Percentiles rank a stretch among this genome's conserved stretches.
These are phyloP conservation scores for Pestalotiopsis fici DNA, from an alignment of 2,329 filamentous ascomycete genomes.

Conservation along the genomic window DNA sequence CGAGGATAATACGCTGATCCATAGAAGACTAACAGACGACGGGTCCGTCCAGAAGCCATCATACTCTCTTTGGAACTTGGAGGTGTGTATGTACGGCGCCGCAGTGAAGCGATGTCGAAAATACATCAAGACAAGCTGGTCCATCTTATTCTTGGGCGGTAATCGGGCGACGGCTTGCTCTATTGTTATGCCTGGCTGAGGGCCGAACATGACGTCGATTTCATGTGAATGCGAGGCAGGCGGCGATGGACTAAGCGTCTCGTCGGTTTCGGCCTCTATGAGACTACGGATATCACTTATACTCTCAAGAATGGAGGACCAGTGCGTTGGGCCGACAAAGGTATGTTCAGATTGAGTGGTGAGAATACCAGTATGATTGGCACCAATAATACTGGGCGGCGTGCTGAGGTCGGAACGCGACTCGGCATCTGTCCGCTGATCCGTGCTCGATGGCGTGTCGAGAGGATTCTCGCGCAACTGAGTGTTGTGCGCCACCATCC, in stretches of 20 bases:
- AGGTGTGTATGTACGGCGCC: conserved; percentile 35
- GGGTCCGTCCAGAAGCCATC: conserved; percentile 47
- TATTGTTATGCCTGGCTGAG: conserved; percentile 26
- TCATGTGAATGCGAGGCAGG: conserved; percentile 21
- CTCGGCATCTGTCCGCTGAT: conserved; percentile 26
- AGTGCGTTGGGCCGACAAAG: conserved; percentile 36
- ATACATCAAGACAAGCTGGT: conserved; percentile 34
- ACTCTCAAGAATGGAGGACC: conserved; percentile 35
- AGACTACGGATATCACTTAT: conserved; percentile 35
- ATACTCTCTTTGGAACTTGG: conserved; percentile 49
- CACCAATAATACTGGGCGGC: conserved; percentile 19
- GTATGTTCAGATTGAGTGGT: conserved; percentile 23
- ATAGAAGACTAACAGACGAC: conserved; percentile 40
- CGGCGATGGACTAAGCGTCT: conserved; percentile 24
- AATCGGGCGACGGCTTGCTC: conserved; percentile 32
- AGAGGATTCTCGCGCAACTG: conserved; percentile 19
- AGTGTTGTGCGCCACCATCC: conserved; percentile 23
- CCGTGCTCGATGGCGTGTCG: conserved; percentile 28
- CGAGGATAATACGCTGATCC: conserved; percentile 53
- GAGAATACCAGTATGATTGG: conserved; percentile 12
- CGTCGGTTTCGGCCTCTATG: conserved; percentile 26
- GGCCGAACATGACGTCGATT: conserved; percentile 29
- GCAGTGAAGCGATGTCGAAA: conserved; percentile 32
- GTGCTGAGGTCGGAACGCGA: conserved; percentile 29
- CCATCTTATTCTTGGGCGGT: conserved; percentile 28